Percentiles rank a stretch among this genome's conserved stretches.
Conservation (phyloP, 129 eudicot genomes). For the Saposhnikovia divaricata region DNA sequence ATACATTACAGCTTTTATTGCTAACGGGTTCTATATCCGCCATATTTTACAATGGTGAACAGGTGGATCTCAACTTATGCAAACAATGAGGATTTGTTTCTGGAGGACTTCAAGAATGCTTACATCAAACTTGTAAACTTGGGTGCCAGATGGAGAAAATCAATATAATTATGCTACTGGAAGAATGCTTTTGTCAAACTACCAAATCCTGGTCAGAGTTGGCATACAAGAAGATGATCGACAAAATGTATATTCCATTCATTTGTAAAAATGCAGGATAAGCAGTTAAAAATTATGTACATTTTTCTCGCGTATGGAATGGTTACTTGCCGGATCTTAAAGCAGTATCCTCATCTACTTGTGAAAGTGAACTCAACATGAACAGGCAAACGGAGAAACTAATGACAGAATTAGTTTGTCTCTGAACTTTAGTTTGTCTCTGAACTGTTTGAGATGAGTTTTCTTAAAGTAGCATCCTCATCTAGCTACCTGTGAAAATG, state of each 20-base stretch:
- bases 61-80: slow-evolving; percentile 93
- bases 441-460: no score
- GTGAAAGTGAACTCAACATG: not conserved
- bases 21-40: not conserved
- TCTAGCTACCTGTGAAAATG: not conserved
- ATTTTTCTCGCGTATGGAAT: not conserved
- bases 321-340: not conserved
- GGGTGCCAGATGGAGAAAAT: slow-evolving; percentile 73
- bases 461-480: not conserved
- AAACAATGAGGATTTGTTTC: slow-evolving; percentile 56
- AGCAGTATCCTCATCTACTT: not conserved
- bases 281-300: not conserved
- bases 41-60: slow-evolving; percentile 12
- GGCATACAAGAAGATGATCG: not conserved
- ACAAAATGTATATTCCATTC: not conserved
- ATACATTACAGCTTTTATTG: not conserved
- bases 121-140: slow-evolving; percentile 72
- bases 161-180: not conserved
- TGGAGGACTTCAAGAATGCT: slow-evolving; percentile 76
- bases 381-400: not conserved
- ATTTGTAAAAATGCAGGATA: not conserved
- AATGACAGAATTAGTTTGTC: not conserved
- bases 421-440: not conserved
- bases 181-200: not conserved
- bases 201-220: not conserved